Evolutionary conservation across 257 asterid genomes (phyloP).

Genomic region (Solanum tacnaense): DNA sequence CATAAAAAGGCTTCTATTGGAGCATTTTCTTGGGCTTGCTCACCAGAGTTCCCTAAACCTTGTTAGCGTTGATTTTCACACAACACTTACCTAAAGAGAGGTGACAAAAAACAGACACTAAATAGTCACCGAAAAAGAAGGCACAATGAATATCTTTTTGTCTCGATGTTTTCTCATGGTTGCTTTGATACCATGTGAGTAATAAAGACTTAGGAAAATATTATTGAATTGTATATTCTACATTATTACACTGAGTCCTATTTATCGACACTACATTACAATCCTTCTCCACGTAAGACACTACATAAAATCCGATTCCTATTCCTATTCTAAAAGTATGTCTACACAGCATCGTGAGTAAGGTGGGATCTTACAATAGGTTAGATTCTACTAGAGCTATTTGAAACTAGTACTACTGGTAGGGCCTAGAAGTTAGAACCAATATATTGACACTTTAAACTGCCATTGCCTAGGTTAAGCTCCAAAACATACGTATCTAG

Average conservation of each 20-base stretch:
- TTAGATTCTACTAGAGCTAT: not conserved
- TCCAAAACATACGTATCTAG: not conserved
- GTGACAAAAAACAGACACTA: no score
- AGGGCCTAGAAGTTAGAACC: not conserved
- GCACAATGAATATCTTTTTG: not conserved
- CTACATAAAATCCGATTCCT: not conserved
- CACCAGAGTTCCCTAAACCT: not conserved
- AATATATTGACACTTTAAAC: not conserved
- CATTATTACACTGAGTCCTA: not conserved
- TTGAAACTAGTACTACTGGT: not conserved
- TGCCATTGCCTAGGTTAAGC: not conserved
- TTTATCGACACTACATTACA: not conserved
- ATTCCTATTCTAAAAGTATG: not conserved
- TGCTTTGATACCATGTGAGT: not conserved
- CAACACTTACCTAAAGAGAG: not conserved
- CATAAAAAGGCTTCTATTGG: not conserved
- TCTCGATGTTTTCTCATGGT: not conserved
- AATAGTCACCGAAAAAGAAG: not conserved
- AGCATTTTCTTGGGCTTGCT: not conserved
- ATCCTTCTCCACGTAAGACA: not conserved
- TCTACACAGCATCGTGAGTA: not conserved
- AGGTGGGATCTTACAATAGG: not conserved
- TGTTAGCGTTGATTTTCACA: not conserved
- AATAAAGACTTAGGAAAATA: not conserved
- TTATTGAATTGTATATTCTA: not conserved